Conservation (phyloP, 371 early-diverging fungal species). For the Fennellomyces sp. region DNA sequence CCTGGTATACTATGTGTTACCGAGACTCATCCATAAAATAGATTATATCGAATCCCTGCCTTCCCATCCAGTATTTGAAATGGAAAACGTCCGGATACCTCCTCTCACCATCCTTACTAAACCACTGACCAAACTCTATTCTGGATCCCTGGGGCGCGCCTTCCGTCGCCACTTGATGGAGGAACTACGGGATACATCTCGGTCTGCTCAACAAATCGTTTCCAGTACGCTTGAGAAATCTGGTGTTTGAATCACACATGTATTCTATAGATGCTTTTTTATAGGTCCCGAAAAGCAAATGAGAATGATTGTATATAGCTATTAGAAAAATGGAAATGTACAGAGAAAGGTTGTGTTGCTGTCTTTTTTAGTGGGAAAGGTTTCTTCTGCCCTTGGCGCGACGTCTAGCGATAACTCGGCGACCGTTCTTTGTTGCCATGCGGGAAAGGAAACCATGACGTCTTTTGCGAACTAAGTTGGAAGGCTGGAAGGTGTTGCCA, state of each 20-base stretch:
- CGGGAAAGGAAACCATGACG: conserved; percentile 90
- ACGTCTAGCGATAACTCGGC: conserved; percentile 76
- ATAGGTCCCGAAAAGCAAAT: no score
- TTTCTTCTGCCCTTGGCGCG: conserved; percentile 85
- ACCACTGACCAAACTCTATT: conserved; percentile 36
- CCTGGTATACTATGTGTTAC: no score
- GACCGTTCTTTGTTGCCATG: conserved; percentile 78
- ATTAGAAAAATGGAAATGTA: not conserved
- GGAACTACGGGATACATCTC: conserved; percentile 8
- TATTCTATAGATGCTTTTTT: no score
- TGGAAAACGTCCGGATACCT: conserved; percentile 21
- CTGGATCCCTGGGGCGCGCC: conserved; percentile 30
- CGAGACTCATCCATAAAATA: conserved; percentile 6
- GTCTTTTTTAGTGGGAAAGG: conserved; percentile 71
- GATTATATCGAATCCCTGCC: conserved; percentile 29
- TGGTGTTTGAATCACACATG: conserved; percentile 2
- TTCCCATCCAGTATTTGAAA: conserved; percentile 1
- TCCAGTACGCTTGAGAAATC: conserved; percentile 12
- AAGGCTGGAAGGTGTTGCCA: conserved; percentile 94
- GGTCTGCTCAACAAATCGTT: conserved; percentile 16
- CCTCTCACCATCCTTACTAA: conserved; percentile 36
- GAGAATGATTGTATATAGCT: no score
- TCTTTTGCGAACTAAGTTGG: conserved; percentile 87
- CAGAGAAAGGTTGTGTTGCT: not conserved
- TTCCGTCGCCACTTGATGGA: conserved; percentile 35